A percentile compares a stretch with the other conserved stretches of the same genome.
phyloP scores from a whole-genome alignment of 2,329 filamentous ascomycete species.

The Diplodia sapinea region DNA sequence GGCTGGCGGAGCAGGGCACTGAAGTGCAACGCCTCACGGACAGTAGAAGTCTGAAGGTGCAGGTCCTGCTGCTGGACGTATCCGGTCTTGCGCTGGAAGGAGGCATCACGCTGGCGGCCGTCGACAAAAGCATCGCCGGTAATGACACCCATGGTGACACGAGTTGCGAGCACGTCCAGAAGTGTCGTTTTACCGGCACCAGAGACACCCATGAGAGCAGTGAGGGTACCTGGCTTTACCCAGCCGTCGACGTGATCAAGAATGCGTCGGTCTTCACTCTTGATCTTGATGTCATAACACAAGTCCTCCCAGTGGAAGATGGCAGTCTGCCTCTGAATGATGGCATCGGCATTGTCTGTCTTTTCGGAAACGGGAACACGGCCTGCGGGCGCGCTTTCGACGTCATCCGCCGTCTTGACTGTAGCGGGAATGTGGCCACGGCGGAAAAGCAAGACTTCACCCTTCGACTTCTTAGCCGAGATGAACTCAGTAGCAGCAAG shows the following conservation, averaged over 20 bases:
- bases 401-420: slow-evolving; percentile 1
- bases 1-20: slow-evolving; percentile 81
- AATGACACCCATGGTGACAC: slow-evolving; percentile 82
- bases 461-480: slow-evolving; percentile 51
- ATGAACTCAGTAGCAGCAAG: slow-evolving; percentile 49
- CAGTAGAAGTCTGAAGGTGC: slow-evolving; percentile 78
- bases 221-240: slow-evolving; percentile 86
- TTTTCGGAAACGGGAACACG: slow-evolving; percentile 17
- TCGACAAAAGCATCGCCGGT: slow-evolving; percentile 82
- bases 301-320: slow-evolving; percentile 83
- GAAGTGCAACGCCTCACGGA: slow-evolving; percentile 82
- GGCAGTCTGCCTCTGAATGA: slow-evolving; percentile 65
- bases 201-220: slow-evolving; percentile 71
- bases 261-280: slow-evolving; percentile 71
- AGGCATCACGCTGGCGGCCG: slow-evolving; percentile 71
- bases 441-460: slow-evolving; percentile 51
- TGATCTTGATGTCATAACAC: slow-evolving; percentile 76
- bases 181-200: slow-evolving; percentile 90
- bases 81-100: slow-evolving; percentile 85
- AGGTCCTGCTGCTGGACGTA: slow-evolving; percentile 91
- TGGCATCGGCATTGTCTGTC: slow-evolving; percentile 27
- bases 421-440: slow-evolving; percentile 39
- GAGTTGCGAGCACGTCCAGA: slow-evolving; percentile 78
- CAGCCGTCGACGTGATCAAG: slow-evolving; percentile 83
- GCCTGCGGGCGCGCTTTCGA: not conserved